Evolutionary conservation across 1,139 yeast genomes (phyloP).

Genomic region (Suhomyces maxii): DNA sequence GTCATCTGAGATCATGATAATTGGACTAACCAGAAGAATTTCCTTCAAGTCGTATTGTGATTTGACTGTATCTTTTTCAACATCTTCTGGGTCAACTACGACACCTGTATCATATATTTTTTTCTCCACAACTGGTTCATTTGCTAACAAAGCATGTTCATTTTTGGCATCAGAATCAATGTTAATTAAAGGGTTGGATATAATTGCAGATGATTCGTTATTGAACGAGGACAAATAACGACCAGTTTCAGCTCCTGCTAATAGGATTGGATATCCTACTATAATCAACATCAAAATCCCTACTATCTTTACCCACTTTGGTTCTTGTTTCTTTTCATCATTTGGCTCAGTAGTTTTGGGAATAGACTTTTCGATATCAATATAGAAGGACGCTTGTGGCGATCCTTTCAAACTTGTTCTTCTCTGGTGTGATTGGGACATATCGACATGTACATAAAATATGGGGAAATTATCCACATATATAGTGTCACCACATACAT

Average conservation of each 20-base stretch:
- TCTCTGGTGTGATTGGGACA: conserved; percentile 13
- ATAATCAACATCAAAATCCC: conserved; percentile 3
- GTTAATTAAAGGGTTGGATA: conserved; percentile 10
- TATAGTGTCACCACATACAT: not conserved
- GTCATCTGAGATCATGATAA: conserved; percentile 24
- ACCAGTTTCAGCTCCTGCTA: not conserved
- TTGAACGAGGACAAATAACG: not conserved
- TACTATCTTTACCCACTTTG: conserved; percentile 1
- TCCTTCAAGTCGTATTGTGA: conserved; percentile 29
- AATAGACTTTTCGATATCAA: conserved; percentile 18
- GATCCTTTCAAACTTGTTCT: conserved; percentile 9
- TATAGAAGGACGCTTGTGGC: conserved; percentile 16
- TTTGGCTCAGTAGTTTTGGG: not conserved
- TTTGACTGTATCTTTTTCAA: conserved; percentile 4
- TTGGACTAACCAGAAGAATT: conserved; percentile 30
- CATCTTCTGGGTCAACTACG: conserved; percentile 1
- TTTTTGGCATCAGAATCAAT: conserved; percentile 8
- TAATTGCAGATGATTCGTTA: not conserved
- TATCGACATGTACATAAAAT: conserved; percentile 6
- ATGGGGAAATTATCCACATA: not conserved
- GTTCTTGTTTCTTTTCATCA: not conserved
- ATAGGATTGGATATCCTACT: not conserved
- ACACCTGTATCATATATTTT: not conserved
- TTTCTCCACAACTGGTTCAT: conserved; percentile 1
- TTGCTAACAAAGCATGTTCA: conserved; percentile 7